Base-by-base conservation (phyloP, 768 basidiomycete genomes). In the Hydnomerulius pinastri region DNA sequence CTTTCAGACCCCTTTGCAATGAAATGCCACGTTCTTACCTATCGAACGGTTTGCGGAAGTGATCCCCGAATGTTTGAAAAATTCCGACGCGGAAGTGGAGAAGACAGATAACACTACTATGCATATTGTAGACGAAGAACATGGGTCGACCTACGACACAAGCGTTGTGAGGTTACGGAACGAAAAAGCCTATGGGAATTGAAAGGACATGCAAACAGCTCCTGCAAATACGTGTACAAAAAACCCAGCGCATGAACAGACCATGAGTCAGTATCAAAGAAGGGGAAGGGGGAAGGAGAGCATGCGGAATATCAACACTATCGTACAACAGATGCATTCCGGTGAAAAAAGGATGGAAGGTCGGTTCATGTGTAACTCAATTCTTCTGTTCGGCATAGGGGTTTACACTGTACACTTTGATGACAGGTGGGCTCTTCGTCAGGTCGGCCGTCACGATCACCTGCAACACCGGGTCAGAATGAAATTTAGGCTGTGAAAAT, bases 391-490 rank as follows among this genome's bases (percentile, higher is more conserved):
- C 78, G 35, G 90, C 86, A 68, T 90, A 95, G 7, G 93, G 93
- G 65, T 94, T 94, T 63, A 93, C 90, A 61, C 92, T 93, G 77
- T 94, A 94, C 50, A 98, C 93, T 71, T 97, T 95, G 78, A 98
- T 89, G 62, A 98, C 91, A 4, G 94, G 94, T 33, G 94, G 94
- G 59, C 90, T 92, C 82, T 96, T 97, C 54, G 92, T 92, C 59
- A 96, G 72, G 68, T 98, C 94, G 27, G 92, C 92, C 35, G 93
- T 95, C 59, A 97, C 86, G 62, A 97, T 95, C 59, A 95, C 92
- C 91, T 93, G 58, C 3, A 50, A 12, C 33, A 53, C 35, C 3
- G 23, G 28, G 11, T 62, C 18, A 66, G 38, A 35, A 23, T 23
- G 17, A 4, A 41, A 48, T 17, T 17, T 23, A 33, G 47, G 1